Percentiles rank a stretch among this genome's conserved stretches.
These are phyloP conservation scores for Starmerella apis DNA, from an alignment of 805 yeast species.

Conservation along the genomic window DNA sequence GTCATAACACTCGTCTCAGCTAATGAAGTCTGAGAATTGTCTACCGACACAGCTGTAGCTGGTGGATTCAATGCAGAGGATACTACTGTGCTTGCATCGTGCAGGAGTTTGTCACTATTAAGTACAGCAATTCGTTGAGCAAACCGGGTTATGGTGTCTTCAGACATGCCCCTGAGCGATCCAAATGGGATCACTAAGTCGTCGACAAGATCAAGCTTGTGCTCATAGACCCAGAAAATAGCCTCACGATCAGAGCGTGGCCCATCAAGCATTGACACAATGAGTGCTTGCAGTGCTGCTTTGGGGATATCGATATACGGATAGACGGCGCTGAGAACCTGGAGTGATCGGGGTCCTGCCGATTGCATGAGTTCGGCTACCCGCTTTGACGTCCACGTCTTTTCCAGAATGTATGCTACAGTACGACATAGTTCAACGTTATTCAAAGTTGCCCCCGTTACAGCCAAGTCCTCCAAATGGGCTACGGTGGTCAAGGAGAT, in stretches of 20 bases:
- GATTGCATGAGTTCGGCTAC: slow-evolving; percentile 9
- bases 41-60: neutral
- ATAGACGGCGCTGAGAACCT: slow-evolving; percentile 12
- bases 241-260: slow-evolving; percentile 9
- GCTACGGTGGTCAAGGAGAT: neutral
- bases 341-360: slow-evolving; percentile 13
- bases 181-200: slow-evolving; percentile 11
- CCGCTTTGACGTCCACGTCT: slow-evolving; percentile 12
- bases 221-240: slow-evolving; percentile 16
- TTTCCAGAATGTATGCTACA: slow-evolving; percentile 8
- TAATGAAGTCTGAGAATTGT: no score
- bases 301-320: slow-evolving; percentile 3
- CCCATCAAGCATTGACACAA: neutral
- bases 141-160: neutral
- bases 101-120: slow-evolving; percentile 3
- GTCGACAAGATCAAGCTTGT: neutral
- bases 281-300: neutral
- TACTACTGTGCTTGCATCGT: neutral
- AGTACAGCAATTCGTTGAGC: neutral
- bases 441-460: neutral
- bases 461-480: slow-evolving; percentile 14
- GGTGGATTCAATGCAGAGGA: neutral
- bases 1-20: slow-evolving; percentile 1
- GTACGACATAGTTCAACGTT: neutral
- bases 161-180: neutral